These are phyloP conservation scores for Nakazawaea pomicola DNA, from an alignment of 805 yeast species.

Conservation along the genomic window DNA sequence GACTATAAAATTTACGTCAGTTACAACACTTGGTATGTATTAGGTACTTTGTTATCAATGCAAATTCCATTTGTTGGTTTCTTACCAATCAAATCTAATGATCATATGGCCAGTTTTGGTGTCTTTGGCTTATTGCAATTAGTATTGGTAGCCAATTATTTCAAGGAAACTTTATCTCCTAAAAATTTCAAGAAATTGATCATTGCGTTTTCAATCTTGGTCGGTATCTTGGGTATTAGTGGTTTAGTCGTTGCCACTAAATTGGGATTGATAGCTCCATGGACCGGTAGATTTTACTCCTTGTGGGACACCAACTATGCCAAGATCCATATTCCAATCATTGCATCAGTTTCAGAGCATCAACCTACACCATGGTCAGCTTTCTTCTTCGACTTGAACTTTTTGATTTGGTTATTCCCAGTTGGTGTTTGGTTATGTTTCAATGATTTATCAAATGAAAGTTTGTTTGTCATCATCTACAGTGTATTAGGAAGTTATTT, in stretches of 20 bases:
- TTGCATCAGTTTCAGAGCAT: conserved; percentile 98
- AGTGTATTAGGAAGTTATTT: conserved; percentile 92
- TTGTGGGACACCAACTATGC: conserved; percentile 98
- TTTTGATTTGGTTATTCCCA: conserved; percentile 97
- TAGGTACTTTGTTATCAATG: conserved; percentile 98
- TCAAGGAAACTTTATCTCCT: conserved; percentile 67
- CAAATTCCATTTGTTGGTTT: conserved; percentile 99
- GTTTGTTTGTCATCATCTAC: conserved; percentile 87
- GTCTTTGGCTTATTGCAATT: conserved; percentile 93
- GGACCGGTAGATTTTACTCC: conserved; percentile 99
- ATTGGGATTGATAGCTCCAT: conserved; percentile 93
- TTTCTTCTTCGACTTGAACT: conserved; percentile 88
- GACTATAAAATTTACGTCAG: conserved; percentile 78
- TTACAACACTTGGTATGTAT: conserved; percentile 93
- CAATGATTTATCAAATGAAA: conserved; percentile 87
- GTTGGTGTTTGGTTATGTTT: conserved; percentile 91
- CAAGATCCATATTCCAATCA: conserved; percentile 95
- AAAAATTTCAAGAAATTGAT: conserved; percentile 69
- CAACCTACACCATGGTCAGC: conserved; percentile 99
- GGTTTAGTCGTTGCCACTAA: conserved; percentile 80
- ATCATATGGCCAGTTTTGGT: conserved; percentile 97
- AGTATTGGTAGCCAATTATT: conserved; percentile 79
- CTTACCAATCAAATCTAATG: conserved; percentile 93
- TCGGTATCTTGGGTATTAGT: conserved; percentile 58
- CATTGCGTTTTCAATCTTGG: conserved; percentile 49